Base-by-base conservation (phyloP, 805 yeast genomes). In the Kuraishia molischiana region DNA sequence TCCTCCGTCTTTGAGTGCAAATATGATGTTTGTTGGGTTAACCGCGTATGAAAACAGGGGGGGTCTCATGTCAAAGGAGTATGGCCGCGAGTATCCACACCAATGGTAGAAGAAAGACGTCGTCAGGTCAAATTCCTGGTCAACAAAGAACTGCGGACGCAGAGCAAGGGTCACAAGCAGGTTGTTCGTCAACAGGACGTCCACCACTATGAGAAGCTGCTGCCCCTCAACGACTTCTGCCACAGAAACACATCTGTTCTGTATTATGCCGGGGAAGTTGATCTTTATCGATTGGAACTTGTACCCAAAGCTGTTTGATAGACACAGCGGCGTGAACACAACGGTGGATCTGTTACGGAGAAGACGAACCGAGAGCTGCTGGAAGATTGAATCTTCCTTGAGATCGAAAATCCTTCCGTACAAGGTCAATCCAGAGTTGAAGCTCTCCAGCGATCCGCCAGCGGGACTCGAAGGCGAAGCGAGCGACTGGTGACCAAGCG, bases 1-100 rank as follows among this genome's bases (percentile, higher is more conserved):
- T 1, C 89, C 85, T 19, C 97, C 96, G 58, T 89, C 95, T 32
- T 68, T 66, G 35, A 87, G 62, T 4, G 85, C 66, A 0, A 81
- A 74, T 3, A 86, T 52, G 6, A 77, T 51, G 33, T 69, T 65
- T 3, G 51, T 48, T 0, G 59, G 43, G 24, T 72, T 66, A 13
- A 77, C 55, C 1, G 79, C 54, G 36, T 66, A 61, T 42, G 82
- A 47, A 17, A 67, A 56, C 32, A 73, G 71, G 2, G 90, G 86
- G 19, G 58, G 56, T 47, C 82, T 65, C 4, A 72, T 51, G 24
- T 72, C 74, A 45, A 79, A 76, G 5, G 75, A 69, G 53, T 79
- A 83, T 1, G 92, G 89, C 28, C 72, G 71, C 5, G 83, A 71
- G 38, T 79, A 74, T 41, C 66, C 66, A 38, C 85, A 75, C 92